Evolutionary conservation across 208 protist genomes (phyloP).

Genomic region (Leishmania arabica): DNA sequence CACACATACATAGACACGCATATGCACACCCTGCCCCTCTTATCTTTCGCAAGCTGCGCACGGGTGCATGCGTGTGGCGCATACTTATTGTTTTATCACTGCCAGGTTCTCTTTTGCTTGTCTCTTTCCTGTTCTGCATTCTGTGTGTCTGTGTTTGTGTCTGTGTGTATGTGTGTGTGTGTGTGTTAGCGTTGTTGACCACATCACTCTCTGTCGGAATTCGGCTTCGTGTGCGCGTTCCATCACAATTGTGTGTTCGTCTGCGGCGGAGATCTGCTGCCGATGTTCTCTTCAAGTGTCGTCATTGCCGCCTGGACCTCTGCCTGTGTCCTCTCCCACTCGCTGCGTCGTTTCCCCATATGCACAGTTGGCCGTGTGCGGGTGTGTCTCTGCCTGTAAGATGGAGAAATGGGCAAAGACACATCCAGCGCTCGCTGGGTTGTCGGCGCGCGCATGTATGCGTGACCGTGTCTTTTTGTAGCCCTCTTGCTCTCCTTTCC

Average conservation of each 20-base stretch:
- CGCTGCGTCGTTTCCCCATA: not conserved
- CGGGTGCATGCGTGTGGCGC: not conserved
- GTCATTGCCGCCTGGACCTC: no score
- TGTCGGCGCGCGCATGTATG: not conserved
- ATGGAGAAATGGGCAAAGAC: not conserved
- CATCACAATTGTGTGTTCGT: not conserved
- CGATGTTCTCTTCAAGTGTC: not conserved
- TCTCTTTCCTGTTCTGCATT: not conserved
- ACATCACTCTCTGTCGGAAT: not conserved
- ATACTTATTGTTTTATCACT: not conserved
- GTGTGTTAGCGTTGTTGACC: not conserved
- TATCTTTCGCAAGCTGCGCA: not conserved
- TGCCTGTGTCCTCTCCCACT: not conserved
- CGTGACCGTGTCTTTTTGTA: not conserved
- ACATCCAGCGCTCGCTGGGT: not conserved
- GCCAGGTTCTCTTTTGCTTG: not conserved
- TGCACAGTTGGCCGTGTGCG: not conserved
- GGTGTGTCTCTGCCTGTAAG: no score
- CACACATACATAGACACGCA: not conserved
- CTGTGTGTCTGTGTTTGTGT: not conserved
- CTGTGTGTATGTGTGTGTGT: not conserved
- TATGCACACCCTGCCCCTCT: not conserved
- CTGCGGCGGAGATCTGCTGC: not conserved
- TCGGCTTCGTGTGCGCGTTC: not conserved
- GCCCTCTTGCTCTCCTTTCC: constrained; percentile 1